Conservation (phyloP, 1,139 yeast species). For the Scheffersomyces cryptocercus region DNA sequence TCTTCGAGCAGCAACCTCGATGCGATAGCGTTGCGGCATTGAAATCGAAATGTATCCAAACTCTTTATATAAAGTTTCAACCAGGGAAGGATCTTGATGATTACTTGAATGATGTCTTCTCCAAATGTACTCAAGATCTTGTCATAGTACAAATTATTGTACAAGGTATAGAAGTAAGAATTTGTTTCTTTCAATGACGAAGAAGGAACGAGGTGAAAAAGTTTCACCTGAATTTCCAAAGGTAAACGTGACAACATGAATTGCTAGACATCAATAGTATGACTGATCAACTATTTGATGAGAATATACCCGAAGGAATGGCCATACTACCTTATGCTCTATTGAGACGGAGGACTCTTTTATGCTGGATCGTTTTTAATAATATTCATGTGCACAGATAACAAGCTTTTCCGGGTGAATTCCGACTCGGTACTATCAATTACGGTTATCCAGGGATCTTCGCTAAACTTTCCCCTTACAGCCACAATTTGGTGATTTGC, state of each 20-base stretch:
- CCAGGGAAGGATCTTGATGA: slow-evolving; percentile 40
- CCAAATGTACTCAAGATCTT: slow-evolving; percentile 48
- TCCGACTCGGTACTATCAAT: too few relatives aligned
- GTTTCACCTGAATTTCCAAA: slow-evolving; percentile 47
- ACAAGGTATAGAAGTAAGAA: slow-evolving; percentile 44
- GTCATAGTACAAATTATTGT: slow-evolving; percentile 51
- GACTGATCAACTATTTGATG: too few relatives aligned
- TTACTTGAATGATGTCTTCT: slow-evolving; percentile 28
- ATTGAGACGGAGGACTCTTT: too few relatives aligned
- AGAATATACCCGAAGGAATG: too few relatives aligned
- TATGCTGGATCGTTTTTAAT: too few relatives aligned
- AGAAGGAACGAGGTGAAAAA: slow-evolving; percentile 43
- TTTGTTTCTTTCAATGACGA: slow-evolving; percentile 43
- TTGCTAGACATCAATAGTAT: neutral
- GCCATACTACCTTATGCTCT: too few relatives aligned
- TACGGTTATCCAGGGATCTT: too few relatives aligned
- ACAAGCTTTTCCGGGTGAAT: too few relatives aligned
- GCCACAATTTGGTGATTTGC: too few relatives aligned
- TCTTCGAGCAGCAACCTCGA: slow-evolving; percentile 26
- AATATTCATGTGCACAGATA: neutral
- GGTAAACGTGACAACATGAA: slow-evolving; percentile 35
- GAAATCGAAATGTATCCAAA: slow-evolving; percentile 47
- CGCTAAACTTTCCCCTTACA: too few relatives aligned
- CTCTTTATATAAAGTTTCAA: slow-evolving; percentile 45
- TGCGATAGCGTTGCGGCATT: slow-evolving; percentile 36